Percentiles rank a stretch among this genome's conserved stretches.
phyloP scores from a whole-genome alignment of 2,329 filamentous ascomycete genomes.

The Zymoseptoria passerinii region DNA sequence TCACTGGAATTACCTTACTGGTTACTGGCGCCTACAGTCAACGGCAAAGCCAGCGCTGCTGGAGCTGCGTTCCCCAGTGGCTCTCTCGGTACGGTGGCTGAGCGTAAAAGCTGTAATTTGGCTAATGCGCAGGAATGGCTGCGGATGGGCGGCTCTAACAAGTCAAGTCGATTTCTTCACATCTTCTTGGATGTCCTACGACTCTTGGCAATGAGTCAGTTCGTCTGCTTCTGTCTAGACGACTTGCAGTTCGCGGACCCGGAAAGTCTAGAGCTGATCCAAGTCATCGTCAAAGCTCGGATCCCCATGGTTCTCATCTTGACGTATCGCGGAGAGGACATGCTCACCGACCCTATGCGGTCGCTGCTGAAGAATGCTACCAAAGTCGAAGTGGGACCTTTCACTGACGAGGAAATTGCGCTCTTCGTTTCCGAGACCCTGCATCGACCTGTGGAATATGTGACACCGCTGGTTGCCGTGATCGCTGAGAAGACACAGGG shows the following conservation, averaged over 20 bases:
- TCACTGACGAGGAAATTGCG: conserved; percentile 71
- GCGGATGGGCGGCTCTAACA: conserved; percentile 37
- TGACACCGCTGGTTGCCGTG: conserved; percentile 70
- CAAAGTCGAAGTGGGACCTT: conserved; percentile 61
- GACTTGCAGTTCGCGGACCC: conserved; percentile 86
- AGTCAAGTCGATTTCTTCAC: conserved; percentile 68
- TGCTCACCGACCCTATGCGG: conserved; percentile 31
- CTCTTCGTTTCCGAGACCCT: conserved; percentile 77
- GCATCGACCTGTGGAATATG: conserved; percentile 60
- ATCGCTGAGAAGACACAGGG: conserved; percentile 82
- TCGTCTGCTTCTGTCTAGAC: conserved; percentile 82
- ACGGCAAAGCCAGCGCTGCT: conserved; percentile 12
- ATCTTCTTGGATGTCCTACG: conserved; percentile 80
- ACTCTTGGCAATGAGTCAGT: conserved; percentile 71
- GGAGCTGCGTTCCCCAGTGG: conserved; percentile 1
- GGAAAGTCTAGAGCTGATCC: conserved; percentile 75
- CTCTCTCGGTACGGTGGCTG: conserved; percentile 5
- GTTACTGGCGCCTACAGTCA: conserved; percentile 31
- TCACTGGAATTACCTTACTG: conserved; percentile 63
- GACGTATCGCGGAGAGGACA: conserved; percentile 45
- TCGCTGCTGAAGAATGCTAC: conserved; percentile 44
- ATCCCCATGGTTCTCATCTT: conserved; percentile 77
- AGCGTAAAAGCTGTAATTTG: conserved; percentile 23
- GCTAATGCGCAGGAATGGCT: conserved; percentile 39
- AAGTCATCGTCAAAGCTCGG: conserved; percentile 67